Base-by-base conservation (phyloP, 352 stramenopile species). In the Phytophthora multivora region DNA sequence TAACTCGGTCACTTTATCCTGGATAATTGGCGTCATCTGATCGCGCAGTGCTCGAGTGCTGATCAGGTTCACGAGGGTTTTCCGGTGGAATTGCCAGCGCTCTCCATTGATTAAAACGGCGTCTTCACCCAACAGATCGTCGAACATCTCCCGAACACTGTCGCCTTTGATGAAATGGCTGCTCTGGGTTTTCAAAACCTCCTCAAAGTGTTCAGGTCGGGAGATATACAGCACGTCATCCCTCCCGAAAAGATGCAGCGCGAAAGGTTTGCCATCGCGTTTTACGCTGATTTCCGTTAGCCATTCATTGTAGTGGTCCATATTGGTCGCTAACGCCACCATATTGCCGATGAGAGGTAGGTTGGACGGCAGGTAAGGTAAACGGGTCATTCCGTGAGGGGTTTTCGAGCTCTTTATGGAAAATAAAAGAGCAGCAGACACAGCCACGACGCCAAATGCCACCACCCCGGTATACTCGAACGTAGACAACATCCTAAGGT, bases 1-100 rank as follows among this genome's bases (percentile, higher is more conserved):
- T 13, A 74, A 28, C 31, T 39, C 19, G 12, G 26, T 25, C 12
- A 28, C 30, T 28, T 72, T 59, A 23, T 72, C 51, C 23, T 64
- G 59, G 28, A 87, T 69, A 46, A 67, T 66, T 11, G 51, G 53
- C 5, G 52, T 64, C 73, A 87, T 78, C 55, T 62, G 66, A 9
- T 79, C 66, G 16, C 68, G 55, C 61, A 88, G 61, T 60, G 72
- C 75, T 30, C 65, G 52, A 21, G 64, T 69, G 3, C 75, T 88
- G 21, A 96, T 89, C 16, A 97, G 90, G 49, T 93, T 88, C 33
- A 79, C 93, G 52, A 89, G 77, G 0, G 67, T 80, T 63, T 91
- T 92, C 43, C 86, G 80, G 47, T 95, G 86, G 48, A 75, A 58
- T 7, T 66, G 53, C 83, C 86, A 95, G 3, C 25, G 13, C 13